These are phyloP conservation scores for Nakataea oryzae DNA, from an alignment of 2,329 filamentous ascomycete species.

Conservation along the genomic window DNA sequence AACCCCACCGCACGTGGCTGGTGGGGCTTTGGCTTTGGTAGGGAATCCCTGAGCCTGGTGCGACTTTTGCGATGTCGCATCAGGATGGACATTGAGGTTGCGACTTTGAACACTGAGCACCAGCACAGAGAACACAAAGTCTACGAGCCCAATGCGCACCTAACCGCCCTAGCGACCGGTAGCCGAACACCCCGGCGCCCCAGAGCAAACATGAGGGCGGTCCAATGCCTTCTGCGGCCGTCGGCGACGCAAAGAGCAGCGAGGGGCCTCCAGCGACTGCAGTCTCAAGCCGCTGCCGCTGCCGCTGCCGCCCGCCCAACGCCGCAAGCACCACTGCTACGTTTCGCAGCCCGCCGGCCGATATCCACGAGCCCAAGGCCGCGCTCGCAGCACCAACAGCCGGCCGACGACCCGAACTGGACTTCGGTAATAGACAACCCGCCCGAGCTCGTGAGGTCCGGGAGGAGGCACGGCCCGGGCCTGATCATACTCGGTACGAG, in stretches of 20 bases:
- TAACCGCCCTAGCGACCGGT: background rate
- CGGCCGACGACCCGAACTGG: constrained; percentile 69
- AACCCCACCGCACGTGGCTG: too few species aligned
- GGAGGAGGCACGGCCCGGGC: constrained; percentile 65
- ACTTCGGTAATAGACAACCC: constrained; percentile 81
- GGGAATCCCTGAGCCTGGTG: too few species aligned
- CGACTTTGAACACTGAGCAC: background rate
- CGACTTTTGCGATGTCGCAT: background rate
- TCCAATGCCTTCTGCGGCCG: constrained; percentile 9
- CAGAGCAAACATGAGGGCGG: constrained; percentile 3
- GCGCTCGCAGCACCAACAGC: constrained; percentile 29
- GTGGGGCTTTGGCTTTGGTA: too few species aligned
- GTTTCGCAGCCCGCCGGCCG: constrained; percentile 11
- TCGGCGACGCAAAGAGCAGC: constrained; percentile 5
- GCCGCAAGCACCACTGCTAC: background rate
- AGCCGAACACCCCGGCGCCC: background rate
- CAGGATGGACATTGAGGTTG: background rate
- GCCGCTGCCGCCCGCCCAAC: background rate
- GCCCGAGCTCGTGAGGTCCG: constrained; percentile 65
- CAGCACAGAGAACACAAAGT: background rate
- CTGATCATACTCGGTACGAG: constrained; percentile 68
- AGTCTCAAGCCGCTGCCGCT: background rate
- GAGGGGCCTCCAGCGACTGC: background rate
- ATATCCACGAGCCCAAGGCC: constrained; percentile 19
- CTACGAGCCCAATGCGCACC: background rate